Evolutionary conservation across 257 asterid species (phyloP).

Genomic region (Lavandula angustifolia): DNA sequence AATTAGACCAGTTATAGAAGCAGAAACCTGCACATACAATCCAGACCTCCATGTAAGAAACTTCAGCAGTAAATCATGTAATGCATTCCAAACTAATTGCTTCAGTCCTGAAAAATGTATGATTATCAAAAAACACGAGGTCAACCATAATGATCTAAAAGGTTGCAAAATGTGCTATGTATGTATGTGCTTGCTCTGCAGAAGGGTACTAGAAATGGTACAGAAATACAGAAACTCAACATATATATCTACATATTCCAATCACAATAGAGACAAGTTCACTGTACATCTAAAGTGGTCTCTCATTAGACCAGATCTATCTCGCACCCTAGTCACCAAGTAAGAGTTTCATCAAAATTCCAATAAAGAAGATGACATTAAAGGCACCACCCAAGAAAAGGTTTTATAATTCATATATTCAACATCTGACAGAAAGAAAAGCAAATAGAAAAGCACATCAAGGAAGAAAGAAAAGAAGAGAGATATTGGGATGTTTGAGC

Average conservation of each 20-base stretch:
- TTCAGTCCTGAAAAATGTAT: slow-evolving; percentile 3
- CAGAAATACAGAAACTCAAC: slow-evolving; percentile 8
- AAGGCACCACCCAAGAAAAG: neutral
- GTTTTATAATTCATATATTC: neutral
- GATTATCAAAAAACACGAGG: slow-evolving; percentile 17
- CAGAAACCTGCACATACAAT: slow-evolving; percentile 58
- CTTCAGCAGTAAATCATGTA: slow-evolving; percentile 13
- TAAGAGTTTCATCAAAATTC: slow-evolving; percentile 17
- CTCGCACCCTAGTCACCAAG: neutral
- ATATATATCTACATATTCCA: neutral
- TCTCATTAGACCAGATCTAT: slow-evolving; percentile 5
- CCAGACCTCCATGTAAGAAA: slow-evolving; percentile 25
- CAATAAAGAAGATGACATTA: neutral
- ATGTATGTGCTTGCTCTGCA: neutral
- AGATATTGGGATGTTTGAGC: too few relatives aligned
- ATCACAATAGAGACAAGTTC: neutral
- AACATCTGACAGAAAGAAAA: neutral
- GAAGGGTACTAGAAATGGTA: neutral
- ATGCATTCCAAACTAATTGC: neutral
- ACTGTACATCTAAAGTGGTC: neutral
- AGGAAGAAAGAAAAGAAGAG: neutral
- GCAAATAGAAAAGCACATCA: neutral
- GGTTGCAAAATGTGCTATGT: neutral
- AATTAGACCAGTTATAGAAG: slow-evolving; percentile 67
- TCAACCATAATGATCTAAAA: neutral